A percentile compares a stretch with the other conserved stretches of the same genome.
Conservation (phyloP, 805 yeast species). For the Kluyveromyces siamensis region DNA sequence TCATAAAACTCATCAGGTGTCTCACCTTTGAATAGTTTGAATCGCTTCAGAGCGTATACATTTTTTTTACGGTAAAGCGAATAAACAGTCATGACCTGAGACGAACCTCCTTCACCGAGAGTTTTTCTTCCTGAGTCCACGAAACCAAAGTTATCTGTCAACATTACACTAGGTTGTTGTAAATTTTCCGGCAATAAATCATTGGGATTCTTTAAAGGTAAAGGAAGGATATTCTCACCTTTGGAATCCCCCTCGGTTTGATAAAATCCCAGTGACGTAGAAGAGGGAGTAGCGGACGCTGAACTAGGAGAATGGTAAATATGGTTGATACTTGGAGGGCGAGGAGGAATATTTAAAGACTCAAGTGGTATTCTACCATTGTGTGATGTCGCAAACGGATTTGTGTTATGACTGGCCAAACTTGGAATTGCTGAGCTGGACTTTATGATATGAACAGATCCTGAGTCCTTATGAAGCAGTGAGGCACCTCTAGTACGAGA, state of each 20-base stretch:
- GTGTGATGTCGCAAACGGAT: constrained; percentile 21
- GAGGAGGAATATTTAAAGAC: constrained; percentile 9
- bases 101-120: constrained; percentile 67
- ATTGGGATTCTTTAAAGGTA: constrained; percentile 62
- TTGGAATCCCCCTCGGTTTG: constrained; percentile 28
- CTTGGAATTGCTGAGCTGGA: constrained; percentile 21
- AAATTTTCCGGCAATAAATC: constrained; percentile 47
- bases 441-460: constrained; percentile 6
- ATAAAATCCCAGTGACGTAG: constrained; percentile 14
- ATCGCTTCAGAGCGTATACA: constrained; percentile 56
- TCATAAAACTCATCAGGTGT: constrained; percentile 54
- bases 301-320: constrained; percentile 1
- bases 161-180: constrained; percentile 37
- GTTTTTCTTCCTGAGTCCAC: constrained; percentile 37
- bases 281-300: constrained; percentile 2
- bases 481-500: constrained; percentile 18
- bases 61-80: constrained; percentile 30
- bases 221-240: constrained; percentile 40
- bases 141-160: constrained; percentile 48
- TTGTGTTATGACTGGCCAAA: constrained; percentile 22
- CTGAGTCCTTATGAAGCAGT: constrained; percentile 13
- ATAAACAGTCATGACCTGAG: constrained; percentile 48
- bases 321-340: constrained; percentile 1
- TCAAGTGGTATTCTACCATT: constrained; percentile 29
- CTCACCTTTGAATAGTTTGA: constrained; percentile 52